Conservation (phyloP, 2,329 filamentous ascomycete genomes). For the Aspergillus costaricaensis region DNA sequence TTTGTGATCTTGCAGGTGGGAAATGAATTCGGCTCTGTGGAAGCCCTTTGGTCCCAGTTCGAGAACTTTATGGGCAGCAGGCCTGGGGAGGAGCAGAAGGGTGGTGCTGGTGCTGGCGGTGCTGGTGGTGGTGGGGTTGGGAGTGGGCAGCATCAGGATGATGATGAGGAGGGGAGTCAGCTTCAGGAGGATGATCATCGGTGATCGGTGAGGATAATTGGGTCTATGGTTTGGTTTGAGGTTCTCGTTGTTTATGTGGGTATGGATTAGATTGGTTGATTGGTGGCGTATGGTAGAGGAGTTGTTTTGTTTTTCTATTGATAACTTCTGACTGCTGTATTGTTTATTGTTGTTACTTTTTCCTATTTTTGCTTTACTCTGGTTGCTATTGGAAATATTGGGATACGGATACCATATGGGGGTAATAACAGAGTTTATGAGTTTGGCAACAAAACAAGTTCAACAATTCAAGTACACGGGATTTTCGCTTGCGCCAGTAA, state of each 20-base stretch:
- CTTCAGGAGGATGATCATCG: constrained; percentile 21
- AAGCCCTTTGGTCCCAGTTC: constrained; percentile 95
- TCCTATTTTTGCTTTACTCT: neutral
- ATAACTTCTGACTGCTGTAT: neutral
- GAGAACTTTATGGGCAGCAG: constrained; percentile 91
- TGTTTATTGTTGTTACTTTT: neutral
- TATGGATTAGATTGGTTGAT: neutral
- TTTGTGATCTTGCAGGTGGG: constrained; percentile 62
- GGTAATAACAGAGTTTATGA: constrained; percentile 1
- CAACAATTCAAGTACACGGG: constrained; percentile 23
- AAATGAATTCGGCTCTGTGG: constrained; percentile 95
- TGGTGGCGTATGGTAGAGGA: neutral
- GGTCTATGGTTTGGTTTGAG: neutral
- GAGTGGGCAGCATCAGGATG: neutral
- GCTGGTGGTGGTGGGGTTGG: too few relatives aligned
- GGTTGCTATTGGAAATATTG: constrained; percentile 2
- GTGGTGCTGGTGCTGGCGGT: constrained; percentile 8
- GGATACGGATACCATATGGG: neutral
- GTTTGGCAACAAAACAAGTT: constrained; percentile 8
- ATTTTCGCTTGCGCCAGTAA: constrained; percentile 35
- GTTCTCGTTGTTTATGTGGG: neutral
- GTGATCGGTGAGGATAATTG: constrained; percentile 14
- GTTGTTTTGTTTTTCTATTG: neutral
- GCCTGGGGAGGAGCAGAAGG: constrained; percentile 49
- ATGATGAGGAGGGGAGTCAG: constrained; percentile 24